Conservation (phyloP, 2,329 filamentous ascomycete species). For the Fusarium beomiforme region DNA sequence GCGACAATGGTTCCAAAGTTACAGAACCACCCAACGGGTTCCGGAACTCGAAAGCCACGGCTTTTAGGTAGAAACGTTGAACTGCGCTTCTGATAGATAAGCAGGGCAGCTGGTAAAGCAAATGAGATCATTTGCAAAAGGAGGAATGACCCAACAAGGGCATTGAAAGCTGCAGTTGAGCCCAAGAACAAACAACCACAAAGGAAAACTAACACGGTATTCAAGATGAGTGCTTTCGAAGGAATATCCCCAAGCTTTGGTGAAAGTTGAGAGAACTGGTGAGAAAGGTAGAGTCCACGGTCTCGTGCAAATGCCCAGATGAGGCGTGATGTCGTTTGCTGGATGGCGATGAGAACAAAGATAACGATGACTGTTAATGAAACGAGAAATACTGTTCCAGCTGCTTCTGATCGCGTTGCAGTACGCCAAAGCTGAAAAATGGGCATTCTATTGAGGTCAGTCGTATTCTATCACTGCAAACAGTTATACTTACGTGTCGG, state of each 20-base stretch:
- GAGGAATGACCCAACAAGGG: neutral
- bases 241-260: neutral
- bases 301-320: neutral
- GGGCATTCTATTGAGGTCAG: neutral
- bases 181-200: neutral
- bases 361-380: neutral
- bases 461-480: too few relatives aligned
- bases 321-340: neutral
- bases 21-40: fast-evolving
- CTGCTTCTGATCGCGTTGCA: neutral
- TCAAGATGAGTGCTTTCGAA: neutral
- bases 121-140: neutral
- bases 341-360: neutral
- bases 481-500: neutral
- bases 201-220: neutral
- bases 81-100: neutral
- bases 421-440: neutral
- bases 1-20: neutral
- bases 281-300: neutral
- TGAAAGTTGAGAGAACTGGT: neutral
- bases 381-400: neutral
- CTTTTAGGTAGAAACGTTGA: neutral
- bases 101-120: neutral
- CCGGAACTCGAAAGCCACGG: neutral
- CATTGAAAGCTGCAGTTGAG: neutral